A percentile compares a stretch with the other conserved stretches of the same genome.
Evolutionary conservation across 352 stramenopile species (phyloP).

Genomic region (Pythium sp.): DNA sequence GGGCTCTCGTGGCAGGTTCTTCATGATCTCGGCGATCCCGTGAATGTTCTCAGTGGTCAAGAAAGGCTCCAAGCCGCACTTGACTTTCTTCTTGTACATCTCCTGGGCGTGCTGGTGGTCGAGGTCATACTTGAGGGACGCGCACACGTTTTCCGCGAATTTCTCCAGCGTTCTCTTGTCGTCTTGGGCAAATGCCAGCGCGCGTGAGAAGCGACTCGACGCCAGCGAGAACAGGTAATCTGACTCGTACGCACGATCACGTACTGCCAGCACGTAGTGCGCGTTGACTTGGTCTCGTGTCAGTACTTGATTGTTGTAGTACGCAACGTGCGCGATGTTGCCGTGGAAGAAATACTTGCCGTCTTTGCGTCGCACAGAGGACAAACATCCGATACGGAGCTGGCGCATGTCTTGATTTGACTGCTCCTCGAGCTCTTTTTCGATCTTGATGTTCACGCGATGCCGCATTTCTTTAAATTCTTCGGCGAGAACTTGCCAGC

Average conservation of each 20-base stretch:
- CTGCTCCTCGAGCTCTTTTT: slow-evolving; percentile 67
- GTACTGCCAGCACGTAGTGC: slow-evolving; percentile 69
- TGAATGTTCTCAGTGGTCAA: slow-evolving; percentile 60
- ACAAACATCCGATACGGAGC: slow-evolving; percentile 76
- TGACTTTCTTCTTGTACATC: slow-evolving; percentile 83
- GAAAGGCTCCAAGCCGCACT: slow-evolving; percentile 55
- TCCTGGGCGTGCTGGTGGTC: slow-evolving; percentile 61
- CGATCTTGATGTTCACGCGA: slow-evolving; percentile 66
- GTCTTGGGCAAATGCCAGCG: slow-evolving; percentile 58
- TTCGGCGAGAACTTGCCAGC: slow-evolving; percentile 39
- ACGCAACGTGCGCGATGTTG: slow-evolving; percentile 78
- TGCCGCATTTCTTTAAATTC: slow-evolving; percentile 78
- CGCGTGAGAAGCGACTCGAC: slow-evolving; percentile 56
- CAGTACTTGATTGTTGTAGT: slow-evolving; percentile 65
- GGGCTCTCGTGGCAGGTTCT: slow-evolving; percentile 66
- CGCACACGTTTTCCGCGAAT: slow-evolving; percentile 80
- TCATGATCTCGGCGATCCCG: slow-evolving; percentile 79
- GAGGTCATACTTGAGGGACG: slow-evolving; percentile 77
- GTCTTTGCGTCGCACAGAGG: slow-evolving; percentile 49
- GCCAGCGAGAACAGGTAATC: slow-evolving; percentile 81
- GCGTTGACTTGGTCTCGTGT: slow-evolving; percentile 66
- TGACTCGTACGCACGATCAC: slow-evolving; percentile 57
- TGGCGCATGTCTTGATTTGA: slow-evolving; percentile 46
- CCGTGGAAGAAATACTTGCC: slow-evolving; percentile 88
- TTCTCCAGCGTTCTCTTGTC: slow-evolving; percentile 64